phyloP scores from a whole-genome alignment of 495 filamentous ascomycete species.

The Thermochaetoides thermophila region DNA sequence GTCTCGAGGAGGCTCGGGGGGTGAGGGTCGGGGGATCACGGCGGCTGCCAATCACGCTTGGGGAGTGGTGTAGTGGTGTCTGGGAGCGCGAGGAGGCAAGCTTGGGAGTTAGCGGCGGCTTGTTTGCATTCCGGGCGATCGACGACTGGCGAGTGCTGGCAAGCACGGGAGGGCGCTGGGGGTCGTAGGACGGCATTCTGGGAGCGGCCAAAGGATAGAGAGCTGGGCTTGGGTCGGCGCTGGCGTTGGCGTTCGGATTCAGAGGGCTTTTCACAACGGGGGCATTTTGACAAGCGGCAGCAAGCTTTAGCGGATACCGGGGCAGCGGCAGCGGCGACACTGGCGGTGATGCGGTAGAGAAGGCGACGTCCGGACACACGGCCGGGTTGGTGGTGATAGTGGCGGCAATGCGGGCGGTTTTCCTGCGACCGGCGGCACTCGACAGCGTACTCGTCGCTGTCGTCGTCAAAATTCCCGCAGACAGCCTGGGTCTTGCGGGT shows the following conservation, averaged over 20 bases:
- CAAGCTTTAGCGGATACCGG: slow-evolving; percentile 17
- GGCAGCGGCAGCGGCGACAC: not conserved
- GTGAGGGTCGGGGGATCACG: no score
- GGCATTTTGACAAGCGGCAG: slow-evolving; percentile 34
- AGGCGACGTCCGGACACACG: slow-evolving; percentile 4
- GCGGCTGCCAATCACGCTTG: no score
- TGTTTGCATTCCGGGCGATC: slow-evolving; percentile 25
- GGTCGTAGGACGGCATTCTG: slow-evolving; percentile 20
- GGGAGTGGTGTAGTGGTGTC: no score
- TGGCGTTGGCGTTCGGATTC: no score
- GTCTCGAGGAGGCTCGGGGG: slow-evolving; percentile 53
- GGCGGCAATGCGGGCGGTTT: slow-evolving; percentile 19
- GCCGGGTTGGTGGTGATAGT: slow-evolving; percentile 15
- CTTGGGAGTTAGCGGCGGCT: slow-evolving; percentile 32
- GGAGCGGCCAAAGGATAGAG: slow-evolving; percentile 10
- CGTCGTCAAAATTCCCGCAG: slow-evolving; percentile 21
- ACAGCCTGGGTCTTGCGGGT: slow-evolving; percentile 10
- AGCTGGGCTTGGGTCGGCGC: slow-evolving; percentile 12
- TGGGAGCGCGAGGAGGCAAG: slow-evolving; percentile 25
- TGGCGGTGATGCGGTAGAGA: slow-evolving; percentile 1
- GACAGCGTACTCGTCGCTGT: no score
- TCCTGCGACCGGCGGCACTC: slow-evolving; percentile 10
- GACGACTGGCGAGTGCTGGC: slow-evolving; percentile 22
- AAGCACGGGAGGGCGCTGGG: slow-evolving; percentile 8
- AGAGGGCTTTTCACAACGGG: slow-evolving; percentile 14